Evolutionary conservation across 2,329 filamentous ascomycete genomes (phyloP).

Genomic region (Epichloe hybrida): DNA sequence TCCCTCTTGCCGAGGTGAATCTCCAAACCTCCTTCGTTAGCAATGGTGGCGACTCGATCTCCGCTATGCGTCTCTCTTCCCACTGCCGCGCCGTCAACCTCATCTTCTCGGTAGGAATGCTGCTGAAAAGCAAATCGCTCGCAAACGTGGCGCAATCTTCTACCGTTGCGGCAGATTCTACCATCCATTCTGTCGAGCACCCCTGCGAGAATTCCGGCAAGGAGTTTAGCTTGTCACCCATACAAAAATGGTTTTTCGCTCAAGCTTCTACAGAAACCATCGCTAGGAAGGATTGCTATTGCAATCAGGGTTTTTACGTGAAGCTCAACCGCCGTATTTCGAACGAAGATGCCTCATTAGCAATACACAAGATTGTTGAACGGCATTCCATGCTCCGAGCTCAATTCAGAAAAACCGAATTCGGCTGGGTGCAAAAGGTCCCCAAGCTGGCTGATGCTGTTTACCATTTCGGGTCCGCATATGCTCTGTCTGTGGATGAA

Average conservation of each 20-base stretch:
- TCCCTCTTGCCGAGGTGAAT: slow-evolving; percentile 16
- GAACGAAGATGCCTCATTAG: not conserved
- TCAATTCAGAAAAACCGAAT: not conserved
- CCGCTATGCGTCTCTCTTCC: slow-evolving; percentile 29
- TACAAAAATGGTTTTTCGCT: slow-evolving; percentile 5
- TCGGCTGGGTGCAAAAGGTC: slow-evolving; percentile 4
- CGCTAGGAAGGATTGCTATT: not conserved
- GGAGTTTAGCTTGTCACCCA: slow-evolving; percentile 5
- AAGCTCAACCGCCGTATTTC: not conserved
- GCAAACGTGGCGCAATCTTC: not conserved
- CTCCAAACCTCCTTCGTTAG: slow-evolving; percentile 22
- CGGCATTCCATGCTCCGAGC: slow-evolving; percentile 8
- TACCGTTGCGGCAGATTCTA: not conserved
- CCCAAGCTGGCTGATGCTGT: not conserved
- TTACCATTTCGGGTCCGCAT: slow-evolving; percentile 2
- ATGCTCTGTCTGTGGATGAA: not conserved
- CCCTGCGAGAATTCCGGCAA: not conserved
- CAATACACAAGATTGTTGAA: slow-evolving; percentile 1
- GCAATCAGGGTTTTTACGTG: slow-evolving; percentile 3
- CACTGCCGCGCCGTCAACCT: slow-evolving; percentile 19
- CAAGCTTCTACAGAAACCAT: not conserved
- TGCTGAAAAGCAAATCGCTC: slow-evolving; percentile 1
- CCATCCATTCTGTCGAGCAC: not conserved
- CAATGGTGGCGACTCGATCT: slow-evolving; percentile 31
- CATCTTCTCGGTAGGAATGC: slow-evolving; percentile 14